Base-by-base conservation (phyloP, 768 basidiomycete genomes). In the Tremella yokohamensis region DNA sequence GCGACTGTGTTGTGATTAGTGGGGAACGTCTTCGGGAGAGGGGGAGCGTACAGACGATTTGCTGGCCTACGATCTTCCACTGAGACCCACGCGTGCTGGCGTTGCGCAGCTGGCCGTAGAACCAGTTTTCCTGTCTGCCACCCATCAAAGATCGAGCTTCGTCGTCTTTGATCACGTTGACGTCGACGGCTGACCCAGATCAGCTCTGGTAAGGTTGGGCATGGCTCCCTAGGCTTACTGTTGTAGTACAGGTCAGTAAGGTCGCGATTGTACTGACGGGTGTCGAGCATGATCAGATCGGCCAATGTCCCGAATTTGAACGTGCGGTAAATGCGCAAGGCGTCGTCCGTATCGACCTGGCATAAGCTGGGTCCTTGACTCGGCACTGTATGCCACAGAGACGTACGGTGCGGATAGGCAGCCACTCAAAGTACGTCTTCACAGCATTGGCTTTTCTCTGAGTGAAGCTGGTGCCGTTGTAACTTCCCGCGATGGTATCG, bases 241-340 rank as follows among this genome's bases (percentile, higher is more conserved):
- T 84, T 84, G 65, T 82, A 84, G 61, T 79, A 72, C 58, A 83
- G 80, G 69, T 84, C 83, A 15, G 83, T 84, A n/a, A 84, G 67
- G 63, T 83, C 82, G 51, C 83, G 77, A 58, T 84, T 81, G 65
- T 85, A 84, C 60, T 83, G 79, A 1, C 84, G 81, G 19, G 84
- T 84, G 67, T 85, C 84, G 15, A 85, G 78, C 83, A 85, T 83
- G 9, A 83, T 81, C 64, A 84, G 69, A 65, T 84, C 83, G 62
- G 84, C 66, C n/a, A 85, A 79, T 67, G 83, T 83, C 47, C 84
- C 84, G 38, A 85, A 80, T 74, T 84, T 81, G 76, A 85, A 84
- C 65, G 83, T 83, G 34, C 84, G 79, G 83, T 83, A 85, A 52
- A 84, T 84, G 24, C 83, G 78, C 15, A 85, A 79, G 63, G 82